These are phyloP conservation scores for Kernera saxatilis DNA, from an alignment of 345 rosid genomes.

Conservation along the genomic window DNA sequence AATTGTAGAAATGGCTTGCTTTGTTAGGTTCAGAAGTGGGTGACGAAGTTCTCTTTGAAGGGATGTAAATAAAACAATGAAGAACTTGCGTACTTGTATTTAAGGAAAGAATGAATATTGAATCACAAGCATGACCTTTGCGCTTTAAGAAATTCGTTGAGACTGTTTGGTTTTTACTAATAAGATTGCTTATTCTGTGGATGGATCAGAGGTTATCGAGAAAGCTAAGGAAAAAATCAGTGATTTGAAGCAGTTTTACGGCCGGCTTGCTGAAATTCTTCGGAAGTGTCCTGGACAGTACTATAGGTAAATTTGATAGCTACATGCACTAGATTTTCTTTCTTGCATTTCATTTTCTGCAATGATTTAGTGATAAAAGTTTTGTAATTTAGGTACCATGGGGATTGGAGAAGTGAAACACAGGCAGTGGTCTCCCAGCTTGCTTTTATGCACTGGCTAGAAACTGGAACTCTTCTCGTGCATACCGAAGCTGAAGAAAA, in stretches of 20 bases:
- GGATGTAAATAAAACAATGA: background rate
- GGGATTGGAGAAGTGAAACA: conserved; percentile 94
- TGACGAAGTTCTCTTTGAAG: background rate
- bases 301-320: conserved; percentile 45
- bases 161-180: background rate
- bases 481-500: conserved; percentile 66
- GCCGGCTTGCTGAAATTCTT: conserved; percentile 51
- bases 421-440: conserved; percentile 81
- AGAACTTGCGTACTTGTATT: background rate
- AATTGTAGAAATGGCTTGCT: background rate
- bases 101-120: background rate
- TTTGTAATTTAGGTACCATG: conserved; percentile 63
- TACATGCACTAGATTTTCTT: background rate
- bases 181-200: background rate
- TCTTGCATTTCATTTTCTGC: background rate
- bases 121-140: background rate
- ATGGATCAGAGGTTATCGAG: conserved; percentile 61
- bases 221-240: conserved; percentile 56
- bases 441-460: conserved; percentile 90
- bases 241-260: conserved; percentile 52
- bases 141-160: background rate
- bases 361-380: background rate
- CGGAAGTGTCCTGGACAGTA: conserved; percentile 65
- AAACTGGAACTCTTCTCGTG: conserved; percentile 70
- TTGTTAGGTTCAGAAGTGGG: background rate